A percentile compares a stretch with the other conserved stretches of the same genome.
phyloP scores from a whole-genome alignment of 2,329 filamentous ascomycete species.

The Aspergillus sp. region DNA sequence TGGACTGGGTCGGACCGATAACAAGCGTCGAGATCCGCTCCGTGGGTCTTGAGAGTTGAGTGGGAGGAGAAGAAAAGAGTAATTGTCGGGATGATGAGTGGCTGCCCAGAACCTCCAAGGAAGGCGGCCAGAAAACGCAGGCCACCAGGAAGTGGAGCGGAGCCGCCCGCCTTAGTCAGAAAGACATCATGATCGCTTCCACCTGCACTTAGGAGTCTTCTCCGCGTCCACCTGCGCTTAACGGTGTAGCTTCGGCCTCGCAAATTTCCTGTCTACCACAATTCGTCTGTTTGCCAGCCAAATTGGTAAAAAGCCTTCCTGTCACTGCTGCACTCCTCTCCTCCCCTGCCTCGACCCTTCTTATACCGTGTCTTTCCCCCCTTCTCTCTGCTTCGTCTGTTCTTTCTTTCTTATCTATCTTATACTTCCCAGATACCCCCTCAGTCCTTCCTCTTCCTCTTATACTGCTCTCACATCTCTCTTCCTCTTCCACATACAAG shows the following conservation, averaged over 20 bases:
- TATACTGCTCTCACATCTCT: neutral
- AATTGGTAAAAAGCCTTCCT: neutral
- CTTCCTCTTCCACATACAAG: neutral
- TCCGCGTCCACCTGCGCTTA: neutral
- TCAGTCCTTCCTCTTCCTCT: neutral
- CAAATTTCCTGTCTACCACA: conserved; percentile 4
- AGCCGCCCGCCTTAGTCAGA: conserved; percentile 4
- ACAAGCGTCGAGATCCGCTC: conserved; percentile 13
- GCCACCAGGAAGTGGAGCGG: neutral
- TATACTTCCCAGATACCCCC: conserved; percentile 3
- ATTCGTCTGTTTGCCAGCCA: neutral
- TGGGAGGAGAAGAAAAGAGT: neutral
- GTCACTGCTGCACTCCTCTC: neutral
- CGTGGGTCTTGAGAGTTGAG: neutral
- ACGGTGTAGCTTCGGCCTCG: conserved; percentile 2
- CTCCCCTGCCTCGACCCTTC: conserved; percentile 19
- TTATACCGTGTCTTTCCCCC: conserved; percentile 1
- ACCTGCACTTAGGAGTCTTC: conserved; percentile 37
- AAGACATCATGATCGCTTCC: conserved; percentile 19
- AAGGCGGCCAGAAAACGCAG: neutral
- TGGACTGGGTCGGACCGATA: conserved; percentile 2
- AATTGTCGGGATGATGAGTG: conserved; percentile 9
- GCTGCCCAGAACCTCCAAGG: neutral
- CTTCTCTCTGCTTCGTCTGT: neutral
- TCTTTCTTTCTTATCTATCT: neutral